phyloP scores from a whole-genome alignment of 2,329 filamentous ascomycete genomes.

The Blastomyces gilchristii region DNA sequence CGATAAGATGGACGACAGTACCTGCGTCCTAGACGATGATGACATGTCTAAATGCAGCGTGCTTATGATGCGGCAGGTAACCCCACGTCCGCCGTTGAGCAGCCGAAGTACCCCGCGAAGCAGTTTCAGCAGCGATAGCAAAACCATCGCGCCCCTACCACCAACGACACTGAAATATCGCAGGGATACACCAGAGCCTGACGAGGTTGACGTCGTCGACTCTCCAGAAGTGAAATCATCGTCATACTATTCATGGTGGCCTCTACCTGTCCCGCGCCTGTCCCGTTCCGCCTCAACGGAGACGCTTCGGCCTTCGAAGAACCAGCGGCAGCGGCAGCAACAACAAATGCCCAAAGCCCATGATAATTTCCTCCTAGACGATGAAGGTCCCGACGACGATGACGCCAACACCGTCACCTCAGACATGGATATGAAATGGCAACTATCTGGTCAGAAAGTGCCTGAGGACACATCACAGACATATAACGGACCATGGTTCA shows the following conservation, averaged over 20 bases:
- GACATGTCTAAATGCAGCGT: conserved; percentile 64
- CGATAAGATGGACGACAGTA: conserved; percentile 16
- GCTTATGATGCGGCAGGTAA: conserved; percentile 68
- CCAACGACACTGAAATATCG: conserved; percentile 75
- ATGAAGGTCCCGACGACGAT: conserved; percentile 4
- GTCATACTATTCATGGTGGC: conserved; percentile 7
- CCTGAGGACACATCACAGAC: neutral
- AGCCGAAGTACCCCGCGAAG: conserved; percentile 45
- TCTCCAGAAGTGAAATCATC: neutral
- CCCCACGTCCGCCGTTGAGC: conserved; percentile 42
- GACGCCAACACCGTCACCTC: neutral
- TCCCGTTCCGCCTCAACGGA: conserved; percentile 10
- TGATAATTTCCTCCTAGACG: conserved; percentile 11
- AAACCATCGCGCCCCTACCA: conserved; percentile 78
- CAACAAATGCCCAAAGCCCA: neutral
- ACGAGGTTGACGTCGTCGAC: neutral
- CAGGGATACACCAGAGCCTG: conserved; percentile 13
- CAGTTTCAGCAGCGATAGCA: conserved; percentile 55
- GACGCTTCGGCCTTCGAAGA: conserved; percentile 10
- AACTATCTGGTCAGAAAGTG: neutral
- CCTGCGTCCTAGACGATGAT: conserved; percentile 31
- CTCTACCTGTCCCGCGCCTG: conserved; percentile 4
- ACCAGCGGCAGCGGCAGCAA: neutral
- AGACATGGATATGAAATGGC: conserved; percentile 9
- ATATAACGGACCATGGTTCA: conserved; percentile 3